Percentiles rank a stretch among this genome's conserved stretches.
phyloP scores from a whole-genome alignment of 768 basidiomycete species.

The Tylopilus sp. region DNA sequence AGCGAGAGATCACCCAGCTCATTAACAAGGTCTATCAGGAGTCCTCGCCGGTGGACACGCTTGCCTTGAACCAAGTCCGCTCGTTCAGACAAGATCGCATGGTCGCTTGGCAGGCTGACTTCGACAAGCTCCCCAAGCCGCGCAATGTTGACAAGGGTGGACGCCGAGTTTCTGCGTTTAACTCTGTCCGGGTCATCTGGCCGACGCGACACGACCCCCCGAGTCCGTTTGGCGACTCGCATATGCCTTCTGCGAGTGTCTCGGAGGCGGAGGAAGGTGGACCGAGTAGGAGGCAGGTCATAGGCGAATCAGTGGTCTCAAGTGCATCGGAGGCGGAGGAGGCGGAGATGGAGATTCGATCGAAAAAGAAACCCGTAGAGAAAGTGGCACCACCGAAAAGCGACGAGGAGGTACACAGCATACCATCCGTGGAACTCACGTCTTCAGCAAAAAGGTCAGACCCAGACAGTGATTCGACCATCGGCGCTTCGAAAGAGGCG shows the following conservation, averaged over 20 bases:
- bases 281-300: conserved; percentile 42
- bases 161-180: conserved; percentile 61
- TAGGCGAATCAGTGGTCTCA: conserved; percentile 55
- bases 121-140: conserved; percentile 78
- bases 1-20: conserved; percentile 64
- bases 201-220: conserved; percentile 56
- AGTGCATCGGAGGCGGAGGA: conserved; percentile 76
- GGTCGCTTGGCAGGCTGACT: conserved; percentile 95
- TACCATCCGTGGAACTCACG: conserved; percentile 9
- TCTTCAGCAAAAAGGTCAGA: conserved; percentile 45
- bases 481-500: conserved; percentile 50
- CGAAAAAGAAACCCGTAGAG: conserved; percentile 20
- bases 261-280: conserved; percentile 72
- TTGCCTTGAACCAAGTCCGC: conserved; percentile 83
- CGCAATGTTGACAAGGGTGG: conserved; percentile 51
- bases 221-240: conserved; percentile 49
- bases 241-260: conserved; percentile 59
- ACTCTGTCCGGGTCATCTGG: conserved; percentile 71
- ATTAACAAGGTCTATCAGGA: conserved; percentile 81
- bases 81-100: conserved; percentile 89
- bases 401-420: conserved; percentile 15
- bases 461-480: conserved; percentile 81
- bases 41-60: conserved; percentile 77
- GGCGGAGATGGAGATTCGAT: conserved; percentile 42
- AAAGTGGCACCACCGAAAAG: conserved; percentile 15